These are phyloP conservation scores for Rhizomucor miehei DNA, from an alignment of 371 early-diverging fungal species.

Conservation along the genomic window DNA sequence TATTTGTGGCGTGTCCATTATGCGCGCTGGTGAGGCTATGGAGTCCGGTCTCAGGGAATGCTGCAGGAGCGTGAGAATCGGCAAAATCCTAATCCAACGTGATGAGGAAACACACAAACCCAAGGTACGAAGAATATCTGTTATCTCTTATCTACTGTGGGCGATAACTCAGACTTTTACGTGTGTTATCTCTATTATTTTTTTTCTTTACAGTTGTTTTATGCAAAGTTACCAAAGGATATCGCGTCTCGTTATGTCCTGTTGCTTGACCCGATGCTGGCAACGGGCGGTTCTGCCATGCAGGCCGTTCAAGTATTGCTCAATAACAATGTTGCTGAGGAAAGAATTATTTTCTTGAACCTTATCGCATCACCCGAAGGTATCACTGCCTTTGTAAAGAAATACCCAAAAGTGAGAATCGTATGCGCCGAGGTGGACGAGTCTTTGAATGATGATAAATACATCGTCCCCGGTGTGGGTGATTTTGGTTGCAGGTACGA, in stretches of 20 bases:
- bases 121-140: conserved; percentile 45
- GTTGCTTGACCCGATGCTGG: conserved; percentile 92
- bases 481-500: conserved; percentile 82
- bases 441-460: conserved; percentile 79
- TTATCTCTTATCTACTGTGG: not conserved
- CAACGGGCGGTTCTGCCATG: conserved; percentile 93
- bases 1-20: conserved; percentile 94
- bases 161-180: not conserved
- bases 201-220: conserved; percentile 62
- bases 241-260: conserved; percentile 81
- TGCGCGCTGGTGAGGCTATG: conserved; percentile 94
- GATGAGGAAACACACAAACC: conserved; percentile 92
- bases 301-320: conserved; percentile 88
- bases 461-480: conserved; percentile 92
- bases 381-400: conserved; percentile 65
- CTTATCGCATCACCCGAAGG: conserved; percentile 85
- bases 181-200: not conserved
- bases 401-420: conserved; percentile 82
- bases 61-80: conserved; percentile 88
- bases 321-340: conserved; percentile 83
- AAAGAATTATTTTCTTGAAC: conserved; percentile 82
- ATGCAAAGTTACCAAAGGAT: conserved; percentile 89
- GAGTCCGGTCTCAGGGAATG: conserved; percentile 92
- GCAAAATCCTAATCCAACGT: conserved; percentile 93
- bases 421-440: conserved; percentile 83